Conservation (phyloP, 2,329 filamentous ascomycete species). For the Fusarium succisae region DNA sequence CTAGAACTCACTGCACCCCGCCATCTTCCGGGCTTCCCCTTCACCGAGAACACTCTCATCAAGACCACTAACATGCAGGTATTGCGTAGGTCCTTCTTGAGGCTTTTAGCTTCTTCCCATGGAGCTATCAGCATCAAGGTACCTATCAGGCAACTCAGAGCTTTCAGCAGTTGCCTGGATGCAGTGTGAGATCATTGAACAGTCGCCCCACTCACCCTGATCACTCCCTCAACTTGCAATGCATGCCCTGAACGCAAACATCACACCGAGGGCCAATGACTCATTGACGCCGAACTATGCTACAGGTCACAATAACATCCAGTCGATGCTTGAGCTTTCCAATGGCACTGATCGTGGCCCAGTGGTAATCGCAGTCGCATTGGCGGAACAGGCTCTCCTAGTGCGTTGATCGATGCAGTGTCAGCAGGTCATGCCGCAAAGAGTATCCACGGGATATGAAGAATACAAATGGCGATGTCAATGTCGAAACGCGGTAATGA, state of each 20-base stretch:
- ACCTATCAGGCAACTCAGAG: background rate
- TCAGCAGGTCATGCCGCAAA: background rate
- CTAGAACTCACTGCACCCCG: background rate
- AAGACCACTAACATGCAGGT: background rate
- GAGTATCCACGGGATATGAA: background rate
- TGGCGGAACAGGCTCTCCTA: no score
- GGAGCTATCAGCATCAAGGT: background rate
- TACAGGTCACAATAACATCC: no score
- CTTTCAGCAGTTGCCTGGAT: background rate
- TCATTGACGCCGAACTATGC: background rate
- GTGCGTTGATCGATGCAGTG: background rate
- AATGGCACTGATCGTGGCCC: no score
- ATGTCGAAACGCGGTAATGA: background rate
- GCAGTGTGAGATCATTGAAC: background rate
- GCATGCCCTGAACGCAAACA: background rate
- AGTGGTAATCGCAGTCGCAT: background rate
- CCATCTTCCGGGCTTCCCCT: background rate
- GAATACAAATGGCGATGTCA: no score
- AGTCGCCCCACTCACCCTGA: background rate
- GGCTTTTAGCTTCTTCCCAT: rapidly evolving
- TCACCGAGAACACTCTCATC: background rate
- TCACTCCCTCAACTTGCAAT: background rate
- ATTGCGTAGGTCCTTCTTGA: background rate
- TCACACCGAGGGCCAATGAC: background rate
- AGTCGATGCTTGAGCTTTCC: background rate